Evolutionary conservation across 2,329 filamentous ascomycete species (phyloP).

Genomic region (Akanthomyces dipterigenus): DNA sequence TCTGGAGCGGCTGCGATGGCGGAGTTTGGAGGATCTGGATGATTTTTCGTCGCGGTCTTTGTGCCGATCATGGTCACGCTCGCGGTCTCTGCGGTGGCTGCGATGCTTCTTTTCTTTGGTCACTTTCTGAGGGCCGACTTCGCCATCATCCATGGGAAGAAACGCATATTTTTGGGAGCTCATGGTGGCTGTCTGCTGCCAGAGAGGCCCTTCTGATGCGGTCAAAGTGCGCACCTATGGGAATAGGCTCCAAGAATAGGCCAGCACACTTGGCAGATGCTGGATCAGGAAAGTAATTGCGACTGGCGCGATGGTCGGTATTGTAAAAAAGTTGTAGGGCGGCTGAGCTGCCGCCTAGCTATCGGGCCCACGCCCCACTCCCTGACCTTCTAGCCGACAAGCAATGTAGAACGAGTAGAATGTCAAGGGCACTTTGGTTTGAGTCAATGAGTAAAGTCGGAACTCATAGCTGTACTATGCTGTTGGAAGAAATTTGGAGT

Average conservation of each 20-base stretch:
- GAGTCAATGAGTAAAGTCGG: too few species aligned
- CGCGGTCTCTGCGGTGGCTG: constrained; percentile 24
- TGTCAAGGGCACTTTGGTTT: too few species aligned
- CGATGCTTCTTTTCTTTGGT: constrained; percentile 42
- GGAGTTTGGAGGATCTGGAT: constrained; percentile 15
- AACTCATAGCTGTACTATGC: too few species aligned
- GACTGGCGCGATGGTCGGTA: background rate
- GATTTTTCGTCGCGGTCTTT: constrained; percentile 19
- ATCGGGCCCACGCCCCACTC: background rate
- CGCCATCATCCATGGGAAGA: constrained; percentile 59
- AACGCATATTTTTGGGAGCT: constrained; percentile 59
- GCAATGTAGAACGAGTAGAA: background rate
- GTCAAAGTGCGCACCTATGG: too few species aligned
- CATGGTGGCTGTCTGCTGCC: constrained; percentile 26
- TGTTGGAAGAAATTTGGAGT: too few species aligned
- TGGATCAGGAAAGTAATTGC: background rate
- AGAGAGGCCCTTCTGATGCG: background rate
- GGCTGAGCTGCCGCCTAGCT: constrained; percentile 5
- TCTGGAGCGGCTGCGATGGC: constrained; percentile 26
- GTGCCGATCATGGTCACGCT: constrained; percentile 4
- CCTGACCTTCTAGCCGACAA: background rate
- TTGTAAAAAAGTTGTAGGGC: constrained; percentile 2
- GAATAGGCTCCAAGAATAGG: background rate
- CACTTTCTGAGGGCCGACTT: constrained; percentile 49
- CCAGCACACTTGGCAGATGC: background rate